Evolutionary conservation across 805 yeast species (phyloP).

Genomic region (Grigorovia jiainica): DNA sequence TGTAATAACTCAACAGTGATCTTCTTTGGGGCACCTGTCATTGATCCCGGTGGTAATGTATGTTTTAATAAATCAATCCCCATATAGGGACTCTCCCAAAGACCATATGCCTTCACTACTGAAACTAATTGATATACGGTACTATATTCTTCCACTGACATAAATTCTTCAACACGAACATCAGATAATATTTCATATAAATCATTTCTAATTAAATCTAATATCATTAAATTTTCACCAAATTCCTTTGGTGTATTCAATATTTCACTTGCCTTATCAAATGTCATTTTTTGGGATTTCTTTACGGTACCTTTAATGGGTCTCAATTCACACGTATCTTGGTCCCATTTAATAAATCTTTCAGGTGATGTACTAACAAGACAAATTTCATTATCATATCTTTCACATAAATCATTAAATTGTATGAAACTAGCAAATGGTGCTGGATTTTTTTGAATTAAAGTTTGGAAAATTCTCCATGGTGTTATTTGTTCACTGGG

Average conservation of each 20-base stretch:
- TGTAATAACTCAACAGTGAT: slow-evolving; percentile 80
- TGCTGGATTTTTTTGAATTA: slow-evolving; percentile 73
- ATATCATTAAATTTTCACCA: slow-evolving; percentile 95
- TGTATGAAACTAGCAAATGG: slow-evolving; percentile 81
- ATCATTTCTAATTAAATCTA: slow-evolving; percentile 90
- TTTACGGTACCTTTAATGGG: slow-evolving; percentile 96
- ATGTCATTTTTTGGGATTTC: slow-evolving; percentile 45
- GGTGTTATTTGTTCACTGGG: slow-evolving; percentile 43
- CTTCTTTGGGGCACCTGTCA: slow-evolving; percentile 99
- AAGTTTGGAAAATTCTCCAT: slow-evolving; percentile 73
- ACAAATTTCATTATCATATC: slow-evolving; percentile 32
- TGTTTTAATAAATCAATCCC: slow-evolving; percentile 75
- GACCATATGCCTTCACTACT: slow-evolving; percentile 58
- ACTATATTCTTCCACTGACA: slow-evolving; percentile 87
- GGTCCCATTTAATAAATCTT: slow-evolving; percentile 75
- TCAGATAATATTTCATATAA: slow-evolving; percentile 53
- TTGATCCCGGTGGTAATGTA: slow-evolving; percentile 94
- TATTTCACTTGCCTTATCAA: slow-evolving; percentile 51
- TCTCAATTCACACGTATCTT: slow-evolving; percentile 59
- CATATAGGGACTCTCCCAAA: slow-evolving; percentile 27
- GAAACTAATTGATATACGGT: slow-evolving; percentile 90
- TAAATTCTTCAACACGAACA: slow-evolving; percentile 68
- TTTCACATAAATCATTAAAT: slow-evolving; percentile 43
- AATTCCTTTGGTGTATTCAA: slow-evolving; percentile 81
- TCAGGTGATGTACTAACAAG: slow-evolving; percentile 91